Evolutionary conservation across 768 basidiomycete species (phyloP), one percentile per base, ranked within the genome.

Genomic region (Lentinula lateritia): DNA sequence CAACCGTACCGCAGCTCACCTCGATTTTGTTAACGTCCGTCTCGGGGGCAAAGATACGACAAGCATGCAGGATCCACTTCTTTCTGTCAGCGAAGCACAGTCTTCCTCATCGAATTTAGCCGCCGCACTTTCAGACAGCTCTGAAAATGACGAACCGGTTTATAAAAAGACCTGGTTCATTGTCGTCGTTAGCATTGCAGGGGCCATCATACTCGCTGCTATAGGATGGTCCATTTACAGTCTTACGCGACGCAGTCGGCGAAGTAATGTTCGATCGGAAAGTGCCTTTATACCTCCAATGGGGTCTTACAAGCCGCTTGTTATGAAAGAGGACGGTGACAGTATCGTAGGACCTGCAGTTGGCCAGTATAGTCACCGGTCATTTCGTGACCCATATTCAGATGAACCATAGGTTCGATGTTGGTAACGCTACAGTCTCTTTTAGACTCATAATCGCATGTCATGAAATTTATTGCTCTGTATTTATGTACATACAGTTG

Each of bases 1-100:
- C 8, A 50, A 66, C 53, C n/a, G 52, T 12, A 36, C 61, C 5
- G 10, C 18, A 15, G 68, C 68, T 15, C 68, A 69, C 48, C 9
- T 57, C 28, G 68, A 69, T 36, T 69, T 69, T 55, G 68, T 69
- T 32, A 50, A 56, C 20, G 28, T 36, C 6, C 65, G 68, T 9
- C 54, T 69, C 3, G 60, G 52, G 10, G 62, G 62, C 5, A 61
- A 35, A 12, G 58, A 58, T 28, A 58, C 35, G 23, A 58, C 58
- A 34, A 34, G 42, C 34, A n/a, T 28, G 7, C 58, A 58, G 35
- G 28, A 13, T 13, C 58, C 58, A 6, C 42, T 57, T 16, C 56
- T 57, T 23, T 20, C 56, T 15, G 18, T 23, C 23, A 23, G 13
- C 9, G 35, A 57, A 18, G 39, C 23, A 28, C 23, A 57, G 12